These are phyloP conservation scores for Cyanidioschyzon merolae DNA, from an alignment of 23 red algal species.

Conservation along the genomic window DNA sequence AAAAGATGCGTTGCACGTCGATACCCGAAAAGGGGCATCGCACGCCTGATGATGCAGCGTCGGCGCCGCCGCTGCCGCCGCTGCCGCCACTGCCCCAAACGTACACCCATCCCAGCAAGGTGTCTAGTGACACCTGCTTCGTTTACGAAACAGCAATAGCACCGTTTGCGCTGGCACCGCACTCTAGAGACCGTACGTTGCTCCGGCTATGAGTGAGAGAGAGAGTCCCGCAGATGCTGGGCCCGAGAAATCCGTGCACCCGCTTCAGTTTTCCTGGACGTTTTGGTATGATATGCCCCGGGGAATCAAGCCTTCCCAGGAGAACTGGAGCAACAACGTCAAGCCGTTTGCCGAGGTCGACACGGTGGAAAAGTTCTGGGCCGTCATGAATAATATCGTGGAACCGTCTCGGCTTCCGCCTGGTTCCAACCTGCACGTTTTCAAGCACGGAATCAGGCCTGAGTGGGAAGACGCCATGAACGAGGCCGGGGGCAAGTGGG, in stretches of 20 bases:
- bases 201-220: neutral
- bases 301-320: conserved; percentile 8
- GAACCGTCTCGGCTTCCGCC: conserved; percentile 57
- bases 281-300: conserved; percentile 64
- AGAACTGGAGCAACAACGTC: conserved; percentile 40
- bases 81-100: no score
- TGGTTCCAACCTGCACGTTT: conserved; percentile 63
- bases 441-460: conserved; percentile 77
- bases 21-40: no score
- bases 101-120: no score
- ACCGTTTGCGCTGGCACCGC: no score
- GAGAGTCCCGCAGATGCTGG: neutral
- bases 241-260: conserved; percentile 28
- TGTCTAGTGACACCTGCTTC: no score
- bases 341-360: conserved; percentile 47
- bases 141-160: no score
- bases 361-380: conserved; percentile 92
- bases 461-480: conserved; percentile 85
- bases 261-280: conserved; percentile 82
- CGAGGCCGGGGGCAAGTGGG: conserved; percentile 73
- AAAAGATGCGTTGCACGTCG: no score
- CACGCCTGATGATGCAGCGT: no score
- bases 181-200: no score
- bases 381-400: conserved; percentile 71
- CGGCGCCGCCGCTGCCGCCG: no score